Conservation (phyloP, 352 stramenopile species). For the Phytophthora cajani region DNA sequence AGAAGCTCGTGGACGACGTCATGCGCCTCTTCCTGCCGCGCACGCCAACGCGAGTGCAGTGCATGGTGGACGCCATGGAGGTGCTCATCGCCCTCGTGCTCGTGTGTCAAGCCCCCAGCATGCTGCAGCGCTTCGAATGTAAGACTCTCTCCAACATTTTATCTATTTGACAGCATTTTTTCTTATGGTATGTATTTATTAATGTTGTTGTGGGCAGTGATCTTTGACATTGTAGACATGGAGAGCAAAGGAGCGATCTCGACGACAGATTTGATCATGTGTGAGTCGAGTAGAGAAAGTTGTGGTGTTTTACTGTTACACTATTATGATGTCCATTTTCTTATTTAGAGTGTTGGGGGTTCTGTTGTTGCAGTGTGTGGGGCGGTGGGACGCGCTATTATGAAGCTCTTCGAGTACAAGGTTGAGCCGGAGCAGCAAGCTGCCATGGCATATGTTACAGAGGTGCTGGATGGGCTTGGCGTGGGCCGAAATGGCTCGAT, state of each 20-base stretch:
- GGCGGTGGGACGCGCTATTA: slow-evolving; percentile 50
- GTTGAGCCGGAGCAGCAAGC: slow-evolving; percentile 50
- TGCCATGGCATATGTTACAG: slow-evolving; percentile 52
- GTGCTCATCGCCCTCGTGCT: slow-evolving; percentile 67
- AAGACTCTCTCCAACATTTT: neutral
- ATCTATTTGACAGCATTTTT: neutral
- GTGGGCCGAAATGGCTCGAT: slow-evolving; percentile 37
- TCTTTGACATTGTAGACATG: slow-evolving; percentile 68
- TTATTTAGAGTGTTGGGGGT: neutral
- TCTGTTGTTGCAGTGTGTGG: slow-evolving; percentile 46
- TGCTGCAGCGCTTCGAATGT: slow-evolving; percentile 69
- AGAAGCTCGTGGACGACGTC: slow-evolving; percentile 52
- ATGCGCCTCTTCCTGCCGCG: slow-evolving; percentile 62
- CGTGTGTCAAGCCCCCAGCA: slow-evolving; percentile 65
- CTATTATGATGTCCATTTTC: neutral
- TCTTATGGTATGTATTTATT: slow-evolving; percentile 1
- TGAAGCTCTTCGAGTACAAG: slow-evolving; percentile 67
- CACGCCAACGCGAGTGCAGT: slow-evolving; percentile 64
- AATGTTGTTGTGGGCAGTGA: slow-evolving; percentile 36
- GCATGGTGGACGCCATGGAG: slow-evolving; percentile 78
- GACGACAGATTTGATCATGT: slow-evolving; percentile 51
- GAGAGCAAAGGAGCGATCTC: slow-evolving; percentile 43
- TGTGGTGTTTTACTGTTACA: neutral
- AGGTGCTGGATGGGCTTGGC: slow-evolving; percentile 41
- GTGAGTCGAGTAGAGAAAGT: slow-evolving; percentile 34